Evolutionary conservation across 1,139 yeast genomes (phyloP).

Genomic region (Protomyces inouyei): DNA sequence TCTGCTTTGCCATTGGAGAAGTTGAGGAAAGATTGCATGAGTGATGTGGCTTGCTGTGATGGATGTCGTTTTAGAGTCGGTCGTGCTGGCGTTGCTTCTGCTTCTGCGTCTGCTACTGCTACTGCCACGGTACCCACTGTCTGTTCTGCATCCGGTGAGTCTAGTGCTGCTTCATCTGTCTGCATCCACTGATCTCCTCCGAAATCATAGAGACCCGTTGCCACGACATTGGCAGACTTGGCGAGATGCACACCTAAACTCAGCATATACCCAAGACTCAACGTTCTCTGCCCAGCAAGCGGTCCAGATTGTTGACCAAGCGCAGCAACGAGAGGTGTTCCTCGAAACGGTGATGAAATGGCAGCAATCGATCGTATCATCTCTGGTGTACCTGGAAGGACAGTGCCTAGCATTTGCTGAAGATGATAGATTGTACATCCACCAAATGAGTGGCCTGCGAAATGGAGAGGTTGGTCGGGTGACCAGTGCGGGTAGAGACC

Average conservation of each 20-base stretch:
- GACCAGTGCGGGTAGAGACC: conserved; percentile 23
- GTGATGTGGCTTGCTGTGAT: not conserved
- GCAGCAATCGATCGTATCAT: conserved; percentile 8
- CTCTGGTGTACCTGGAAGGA: conserved; percentile 16
- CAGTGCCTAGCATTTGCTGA: conserved; percentile 5
- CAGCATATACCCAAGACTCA: conserved; percentile 18
- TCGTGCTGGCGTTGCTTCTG: not conserved
- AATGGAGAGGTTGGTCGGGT: conserved; percentile 17
- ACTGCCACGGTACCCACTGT: not conserved
- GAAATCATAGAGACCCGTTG: conserved; percentile 12
- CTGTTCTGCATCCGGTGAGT: not conserved
- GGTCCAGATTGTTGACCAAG: conserved; percentile 16
- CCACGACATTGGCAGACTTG: conserved; percentile 16
- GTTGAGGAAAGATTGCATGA: not conserved
- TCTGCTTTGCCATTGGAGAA: not conserved
- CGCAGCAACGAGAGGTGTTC: conserved; percentile 13
- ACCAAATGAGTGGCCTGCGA: conserved; percentile 22
- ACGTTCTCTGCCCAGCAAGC: conserved; percentile 16
- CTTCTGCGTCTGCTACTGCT: not conserved
- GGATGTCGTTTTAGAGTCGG: not conserved
- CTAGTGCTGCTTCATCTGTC: not conserved
- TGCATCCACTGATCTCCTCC: conserved; percentile 8
- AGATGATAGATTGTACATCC: conserved; percentile 15
- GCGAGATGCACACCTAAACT: conserved; percentile 21
- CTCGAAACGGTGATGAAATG: conserved; percentile 21